Percentiles rank a stretch among this genome's conserved stretches.
Evolutionary conservation across 2,329 filamentous ascomycete species (phyloP).

Genomic region (Bipolaris zeicola): DNA sequence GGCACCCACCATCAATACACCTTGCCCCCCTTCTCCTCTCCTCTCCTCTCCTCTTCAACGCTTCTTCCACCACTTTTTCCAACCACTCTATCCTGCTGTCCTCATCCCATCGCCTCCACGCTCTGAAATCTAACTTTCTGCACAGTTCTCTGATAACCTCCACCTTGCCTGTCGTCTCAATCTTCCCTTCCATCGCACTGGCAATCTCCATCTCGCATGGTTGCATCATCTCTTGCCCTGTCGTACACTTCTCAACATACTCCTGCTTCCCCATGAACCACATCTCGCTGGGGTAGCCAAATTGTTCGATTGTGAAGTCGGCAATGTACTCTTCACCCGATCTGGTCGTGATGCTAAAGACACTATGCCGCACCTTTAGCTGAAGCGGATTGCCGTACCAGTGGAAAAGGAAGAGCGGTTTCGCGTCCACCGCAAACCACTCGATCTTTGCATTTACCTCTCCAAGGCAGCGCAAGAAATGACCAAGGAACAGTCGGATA

Average conservation of each 20-base stretch:
- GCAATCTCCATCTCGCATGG: neutral
- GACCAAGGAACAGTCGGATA: conserved; percentile 1
- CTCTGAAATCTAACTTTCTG: neutral
- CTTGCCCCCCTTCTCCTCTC: too few species aligned
- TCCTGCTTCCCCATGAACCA: conserved; percentile 5
- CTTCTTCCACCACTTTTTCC: neutral
- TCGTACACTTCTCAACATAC: conserved; percentile 1
- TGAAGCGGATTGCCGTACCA: neutral
- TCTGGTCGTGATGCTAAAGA: conserved; percentile 5
- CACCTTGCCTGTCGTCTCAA: neutral
- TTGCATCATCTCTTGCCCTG: neutral
- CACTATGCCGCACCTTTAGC: conserved; percentile 4
- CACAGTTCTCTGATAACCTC: neutral
- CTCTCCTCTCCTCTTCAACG: neutral
- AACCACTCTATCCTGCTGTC: neutral
- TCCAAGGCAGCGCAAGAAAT: neutral
- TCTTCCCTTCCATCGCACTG: neutral
- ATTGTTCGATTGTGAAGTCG: conserved; percentile 13
- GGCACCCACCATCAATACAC: too few species aligned
- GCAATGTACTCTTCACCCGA: conserved; percentile 6
- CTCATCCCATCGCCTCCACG: neutral
- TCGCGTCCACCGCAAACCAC: neutral
- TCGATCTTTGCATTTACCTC: neutral
- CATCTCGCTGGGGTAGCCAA: neutral
- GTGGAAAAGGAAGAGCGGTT: neutral